phyloP scores from a whole-genome alignment of 139 green algal genomes.

The Chlorella sp. region DNA sequence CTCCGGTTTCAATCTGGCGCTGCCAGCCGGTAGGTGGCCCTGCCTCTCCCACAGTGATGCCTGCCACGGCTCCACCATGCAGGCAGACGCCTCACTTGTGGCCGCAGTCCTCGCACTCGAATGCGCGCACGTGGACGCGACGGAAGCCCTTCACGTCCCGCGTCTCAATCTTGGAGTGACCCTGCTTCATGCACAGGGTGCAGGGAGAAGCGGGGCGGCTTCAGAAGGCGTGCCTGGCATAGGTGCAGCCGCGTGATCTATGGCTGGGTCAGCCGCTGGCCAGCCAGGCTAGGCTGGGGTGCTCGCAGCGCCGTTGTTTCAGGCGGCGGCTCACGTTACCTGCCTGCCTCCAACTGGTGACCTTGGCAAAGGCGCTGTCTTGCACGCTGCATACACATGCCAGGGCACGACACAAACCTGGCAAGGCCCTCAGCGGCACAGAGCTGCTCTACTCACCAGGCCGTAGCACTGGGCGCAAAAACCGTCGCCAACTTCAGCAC shows the following conservation, averaged over 20 bases:
- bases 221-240: too few species aligned
- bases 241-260: too few species aligned
- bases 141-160: slow-evolving; percentile 16
- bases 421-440: neutral
- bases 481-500: neutral
- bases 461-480: slow-evolving; percentile 27
- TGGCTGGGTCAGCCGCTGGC: too few species aligned
- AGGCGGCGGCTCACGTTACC: neutral
- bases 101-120: slow-evolving; percentile 30
- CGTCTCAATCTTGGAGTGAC: slow-evolving; percentile 8
- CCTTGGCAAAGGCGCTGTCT: neutral
- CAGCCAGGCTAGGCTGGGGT: too few species aligned
- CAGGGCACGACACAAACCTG: too few species aligned
- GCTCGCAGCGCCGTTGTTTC: neutral
- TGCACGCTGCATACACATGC: neutral
- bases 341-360: too few species aligned
- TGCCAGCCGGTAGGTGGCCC: neutral
- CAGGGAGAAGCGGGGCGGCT: neutral
- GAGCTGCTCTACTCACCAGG: neutral
- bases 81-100: neutral
- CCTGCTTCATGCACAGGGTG: neutral
- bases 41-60: too few species aligned
- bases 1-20: too few species aligned
- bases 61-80: too few species aligned
- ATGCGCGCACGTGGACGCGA: slow-evolving; percentile 13